Conservation (phyloP, 306 rosid species). For the Lotus japonicus region DNA sequence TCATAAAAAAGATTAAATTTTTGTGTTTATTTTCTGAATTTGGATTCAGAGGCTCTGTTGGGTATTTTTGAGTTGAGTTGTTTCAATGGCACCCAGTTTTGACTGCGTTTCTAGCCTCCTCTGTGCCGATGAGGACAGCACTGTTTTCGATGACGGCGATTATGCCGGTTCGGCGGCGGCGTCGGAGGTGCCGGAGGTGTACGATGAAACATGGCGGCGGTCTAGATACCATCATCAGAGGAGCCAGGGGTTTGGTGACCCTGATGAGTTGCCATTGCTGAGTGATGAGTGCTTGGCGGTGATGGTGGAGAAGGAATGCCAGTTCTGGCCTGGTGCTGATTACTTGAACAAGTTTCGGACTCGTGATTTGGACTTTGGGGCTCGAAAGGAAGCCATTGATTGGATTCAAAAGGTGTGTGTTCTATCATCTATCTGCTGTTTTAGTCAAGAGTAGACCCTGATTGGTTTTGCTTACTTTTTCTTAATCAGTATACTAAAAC, state of each 20-base stretch:
- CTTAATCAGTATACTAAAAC: neutral
- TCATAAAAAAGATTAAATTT: slow-evolving; percentile 3
- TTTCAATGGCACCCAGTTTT: slow-evolving; percentile 86
- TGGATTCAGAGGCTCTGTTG: neutral
- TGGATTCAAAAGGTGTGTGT: slow-evolving; percentile 89
- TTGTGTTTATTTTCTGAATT: neutral
- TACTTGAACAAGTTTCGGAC: slow-evolving; percentile 48
- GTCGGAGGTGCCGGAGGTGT: slow-evolving; percentile 5
- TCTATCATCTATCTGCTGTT: too few relatives aligned
- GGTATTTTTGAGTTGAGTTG: neutral
- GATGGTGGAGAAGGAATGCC: slow-evolving; percentile 59
- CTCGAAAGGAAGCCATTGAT: slow-evolving; percentile 68
- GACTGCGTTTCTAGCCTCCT: slow-evolving; percentile 73
- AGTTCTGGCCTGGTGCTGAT: slow-evolving; percentile 47
- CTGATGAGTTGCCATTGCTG: slow-evolving; percentile 52
- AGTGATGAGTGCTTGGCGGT: slow-evolving; percentile 63
- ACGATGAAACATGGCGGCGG: slow-evolving; percentile 30
- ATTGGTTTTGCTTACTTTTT: too few relatives aligned
- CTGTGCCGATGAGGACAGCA: slow-evolving; percentile 71
- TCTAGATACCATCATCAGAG: slow-evolving; percentile 31
- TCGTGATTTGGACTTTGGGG: slow-evolving; percentile 66
- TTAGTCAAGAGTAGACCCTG: too few relatives aligned
- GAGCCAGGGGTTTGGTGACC: slow-evolving; percentile 10
- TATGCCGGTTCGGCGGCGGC: slow-evolving; percentile 23
- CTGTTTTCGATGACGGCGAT: slow-evolving; percentile 50